These are phyloP conservation scores for Parsonsia alboflavescens DNA, from an alignment of 257 asterid species.

Conservation along the genomic window DNA sequence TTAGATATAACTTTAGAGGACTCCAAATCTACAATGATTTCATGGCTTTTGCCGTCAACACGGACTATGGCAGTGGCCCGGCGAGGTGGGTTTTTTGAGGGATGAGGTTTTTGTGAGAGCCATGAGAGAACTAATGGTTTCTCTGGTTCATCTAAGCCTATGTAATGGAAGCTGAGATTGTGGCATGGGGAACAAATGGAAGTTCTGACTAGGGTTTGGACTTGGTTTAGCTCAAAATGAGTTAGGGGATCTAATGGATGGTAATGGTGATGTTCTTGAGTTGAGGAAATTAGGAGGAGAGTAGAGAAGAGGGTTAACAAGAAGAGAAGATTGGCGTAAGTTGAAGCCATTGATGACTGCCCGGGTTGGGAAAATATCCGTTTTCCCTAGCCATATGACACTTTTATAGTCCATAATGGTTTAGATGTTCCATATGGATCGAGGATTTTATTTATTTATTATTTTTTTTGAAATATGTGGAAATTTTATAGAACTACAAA, in stretches of 20 bases:
- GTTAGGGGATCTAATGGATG: conserved; percentile 59
- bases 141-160: conserved; percentile 60
- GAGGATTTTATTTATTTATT: no score
- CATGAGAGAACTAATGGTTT: conserved; percentile 37
- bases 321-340: conserved; percentile 17
- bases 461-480: no score
- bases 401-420: no score
- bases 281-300: conserved; percentile 16
- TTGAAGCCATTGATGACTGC: conserved; percentile 12
- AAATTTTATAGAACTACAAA: no score
- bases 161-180: conserved; percentile 50
- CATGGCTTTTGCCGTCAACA: conserved; percentile 28
- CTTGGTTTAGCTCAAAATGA: conserved; percentile 40
- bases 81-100: conserved; percentile 26
- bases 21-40: conserved; percentile 41
- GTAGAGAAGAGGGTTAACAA: no score
- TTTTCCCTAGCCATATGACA: no score
- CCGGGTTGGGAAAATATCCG: not conserved
- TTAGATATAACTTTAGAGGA: conserved; percentile 24
- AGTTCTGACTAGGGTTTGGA: conserved; percentile 31
- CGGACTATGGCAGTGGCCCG: conserved; percentile 48
- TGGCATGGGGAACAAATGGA: conserved; percentile 15
- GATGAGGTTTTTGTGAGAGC: conserved; percentile 6
- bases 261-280: conserved; percentile 3
- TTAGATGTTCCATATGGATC: no score